phyloP scores from a whole-genome alignment of 306 rosid species.

The Vigna angularis region DNA sequence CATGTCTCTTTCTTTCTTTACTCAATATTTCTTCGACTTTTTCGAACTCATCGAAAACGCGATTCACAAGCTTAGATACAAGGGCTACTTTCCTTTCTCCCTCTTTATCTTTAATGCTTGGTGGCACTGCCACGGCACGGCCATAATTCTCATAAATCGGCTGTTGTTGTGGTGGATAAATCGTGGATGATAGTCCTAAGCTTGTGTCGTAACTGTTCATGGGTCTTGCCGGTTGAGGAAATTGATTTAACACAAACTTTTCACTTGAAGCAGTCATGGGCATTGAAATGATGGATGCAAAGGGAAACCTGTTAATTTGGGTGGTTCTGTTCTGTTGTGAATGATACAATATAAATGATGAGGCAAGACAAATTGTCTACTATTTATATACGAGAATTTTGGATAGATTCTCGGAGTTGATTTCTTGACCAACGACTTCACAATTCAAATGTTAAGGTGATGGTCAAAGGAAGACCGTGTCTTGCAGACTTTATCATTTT shows the following conservation, averaged over 20 bases:
- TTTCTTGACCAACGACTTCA: not conserved
- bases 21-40: conserved; percentile 17
- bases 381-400: not conserved
- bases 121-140: too few relatives aligned
- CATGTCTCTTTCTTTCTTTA: too few relatives aligned
- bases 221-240: conserved; percentile 45
- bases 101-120: not conserved
- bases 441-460: conserved; percentile 20
- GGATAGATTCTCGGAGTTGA: not conserved
- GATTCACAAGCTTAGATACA: conserved; percentile 19
- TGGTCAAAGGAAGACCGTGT: not conserved
- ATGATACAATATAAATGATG: not conserved
- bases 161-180: too few relatives aligned
- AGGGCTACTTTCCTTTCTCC: not conserved
- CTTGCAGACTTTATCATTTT: not conserved
- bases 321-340: not conserved
- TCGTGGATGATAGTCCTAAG: too few relatives aligned
- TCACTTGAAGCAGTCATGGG: conserved; percentile 2
- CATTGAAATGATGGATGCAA: not conserved
- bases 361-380: not conserved
- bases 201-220: conserved; percentile 24
- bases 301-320: not conserved
- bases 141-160: too few relatives aligned
- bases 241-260: conserved; percentile 6
- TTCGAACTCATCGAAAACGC: conserved; percentile 30